A percentile compares a stretch with the other conserved stretches of the same genome.
Conservation (phyloP, 1,139 yeast species). For the Oligophagozyma castellii region DNA sequence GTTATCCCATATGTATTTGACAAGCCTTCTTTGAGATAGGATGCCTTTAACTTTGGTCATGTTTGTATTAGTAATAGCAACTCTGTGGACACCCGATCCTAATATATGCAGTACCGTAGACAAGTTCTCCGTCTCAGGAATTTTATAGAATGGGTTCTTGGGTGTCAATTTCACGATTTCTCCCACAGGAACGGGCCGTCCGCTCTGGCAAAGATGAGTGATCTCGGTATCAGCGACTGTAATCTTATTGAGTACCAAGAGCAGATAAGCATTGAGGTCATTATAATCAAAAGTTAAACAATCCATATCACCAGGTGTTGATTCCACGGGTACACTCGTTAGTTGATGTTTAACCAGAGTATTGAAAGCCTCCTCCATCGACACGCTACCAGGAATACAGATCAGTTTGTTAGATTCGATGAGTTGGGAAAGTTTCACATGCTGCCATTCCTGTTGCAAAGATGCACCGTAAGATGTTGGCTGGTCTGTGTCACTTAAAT, state of each 20-base stretch:
- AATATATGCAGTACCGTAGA: conserved; percentile 68
- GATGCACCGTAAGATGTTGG: conserved; percentile 10
- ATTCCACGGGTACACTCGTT: conserved; percentile 73
- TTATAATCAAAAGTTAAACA: conserved; percentile 83
- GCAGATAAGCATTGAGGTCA: conserved; percentile 73
- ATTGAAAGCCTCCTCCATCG: conserved; percentile 83
- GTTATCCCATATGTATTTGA: conserved; percentile 80
- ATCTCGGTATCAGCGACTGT: conserved; percentile 26
- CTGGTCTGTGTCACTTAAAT: conserved; percentile 5
- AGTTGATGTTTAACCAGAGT: conserved; percentile 55
- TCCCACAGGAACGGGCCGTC: conserved; percentile 24
- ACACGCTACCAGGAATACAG: conserved; percentile 43
- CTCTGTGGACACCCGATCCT: conserved; percentile 88
- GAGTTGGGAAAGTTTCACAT: conserved; percentile 54
- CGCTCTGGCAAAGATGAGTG: conserved; percentile 24
- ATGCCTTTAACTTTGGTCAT: conserved; percentile 51
- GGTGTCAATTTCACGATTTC: conserved; percentile 44
- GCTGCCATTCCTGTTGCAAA: conserved; percentile 46
- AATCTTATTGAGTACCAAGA: conserved; percentile 59
- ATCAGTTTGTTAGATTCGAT: conserved; percentile 70
- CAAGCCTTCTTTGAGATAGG: conserved; percentile 75
- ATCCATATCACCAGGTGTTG: conserved; percentile 38
- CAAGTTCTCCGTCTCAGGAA: conserved; percentile 55
- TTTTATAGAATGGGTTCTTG: conserved; percentile 73
- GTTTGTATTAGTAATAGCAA: conserved; percentile 57